Evolutionary conservation across 768 basidiomycete species (phyloP).

Genomic region (Mycena latifolia): DNA sequence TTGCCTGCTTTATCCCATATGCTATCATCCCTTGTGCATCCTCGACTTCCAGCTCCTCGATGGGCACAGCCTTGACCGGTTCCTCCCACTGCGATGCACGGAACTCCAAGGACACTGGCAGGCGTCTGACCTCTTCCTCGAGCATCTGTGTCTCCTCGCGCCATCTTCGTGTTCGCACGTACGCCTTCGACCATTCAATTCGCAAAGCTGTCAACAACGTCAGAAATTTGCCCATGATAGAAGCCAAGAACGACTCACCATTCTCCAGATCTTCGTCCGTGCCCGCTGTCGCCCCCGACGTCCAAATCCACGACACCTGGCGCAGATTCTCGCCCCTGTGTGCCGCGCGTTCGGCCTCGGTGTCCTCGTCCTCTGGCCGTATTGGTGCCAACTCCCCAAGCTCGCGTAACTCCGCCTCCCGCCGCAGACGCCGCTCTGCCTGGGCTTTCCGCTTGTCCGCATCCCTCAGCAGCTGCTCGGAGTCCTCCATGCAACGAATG

Average conservation of each 20-base stretch:
- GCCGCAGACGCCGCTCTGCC: background rate
- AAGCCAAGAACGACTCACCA: too few relatives aligned
- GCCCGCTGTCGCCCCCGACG: slow-evolving; percentile 1
- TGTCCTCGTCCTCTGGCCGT: background rate
- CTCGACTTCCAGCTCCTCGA: too few relatives aligned
- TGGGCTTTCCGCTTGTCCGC: background rate
- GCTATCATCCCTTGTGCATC: background rate
- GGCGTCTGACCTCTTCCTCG: slow-evolving; percentile 24
- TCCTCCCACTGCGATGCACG: slow-evolving; percentile 1
- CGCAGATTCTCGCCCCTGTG: background rate
- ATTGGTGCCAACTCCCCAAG: background rate
- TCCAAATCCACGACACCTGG: slow-evolving; percentile 29
- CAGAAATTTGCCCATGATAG: too few relatives aligned
- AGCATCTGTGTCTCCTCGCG: slow-evolving; percentile 28
- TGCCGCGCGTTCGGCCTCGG: background rate
- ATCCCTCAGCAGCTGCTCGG: slow-evolving; percentile 2
- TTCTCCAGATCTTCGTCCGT: slow-evolving; percentile 14
- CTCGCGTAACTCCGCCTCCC: background rate
- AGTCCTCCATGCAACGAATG: slow-evolving; percentile 19
- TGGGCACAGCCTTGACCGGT: background rate
- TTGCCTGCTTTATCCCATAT: background rate
- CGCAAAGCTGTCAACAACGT: too few relatives aligned
- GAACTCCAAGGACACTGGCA: background rate
- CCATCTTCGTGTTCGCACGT: slow-evolving; percentile 20
- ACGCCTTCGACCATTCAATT: slow-evolving; percentile 33